These are phyloP conservation scores for Malus domestica DNA, from an alignment of 306 rosid genomes.

Conservation along the genomic window ASM211411v1 NC_041792.1:20551907-20552406, in stretches of 20 bases:
- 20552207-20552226: slow-evolving; percentile 30
- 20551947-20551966: slow-evolving; percentile 37
- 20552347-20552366: slow-evolving; percentile 32
- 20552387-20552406: slow-evolving; percentile 24
- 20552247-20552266: slow-evolving; percentile 10
- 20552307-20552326: slow-evolving; percentile 37
- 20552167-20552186: slow-evolving; percentile 20
- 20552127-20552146: neutral
- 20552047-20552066: neutral
- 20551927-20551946: slow-evolving; percentile 7
- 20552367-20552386: slow-evolving; percentile 15
- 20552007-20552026: slow-evolving; percentile 13
- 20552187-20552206: slow-evolving; percentile 9
- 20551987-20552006: slow-evolving; percentile 7
- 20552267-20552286: slow-evolving; percentile 14
- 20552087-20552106: slow-evolving; percentile 25
- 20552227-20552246: slow-evolving; percentile 24
- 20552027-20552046: neutral
- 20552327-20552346: slow-evolving; percentile 35
- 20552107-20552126: slow-evolving; percentile 17
- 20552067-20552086: slow-evolving; percentile 24
- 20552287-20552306: slow-evolving; percentile 25
- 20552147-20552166: slow-evolving; percentile 27
- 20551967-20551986: neutral
- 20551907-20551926: neutral